Percentiles rank a stretch among this genome's conserved stretches.
Evolutionary conservation across 306 rosid genomes (phyloP).

Genomic region (Quercus glauca): DNA sequence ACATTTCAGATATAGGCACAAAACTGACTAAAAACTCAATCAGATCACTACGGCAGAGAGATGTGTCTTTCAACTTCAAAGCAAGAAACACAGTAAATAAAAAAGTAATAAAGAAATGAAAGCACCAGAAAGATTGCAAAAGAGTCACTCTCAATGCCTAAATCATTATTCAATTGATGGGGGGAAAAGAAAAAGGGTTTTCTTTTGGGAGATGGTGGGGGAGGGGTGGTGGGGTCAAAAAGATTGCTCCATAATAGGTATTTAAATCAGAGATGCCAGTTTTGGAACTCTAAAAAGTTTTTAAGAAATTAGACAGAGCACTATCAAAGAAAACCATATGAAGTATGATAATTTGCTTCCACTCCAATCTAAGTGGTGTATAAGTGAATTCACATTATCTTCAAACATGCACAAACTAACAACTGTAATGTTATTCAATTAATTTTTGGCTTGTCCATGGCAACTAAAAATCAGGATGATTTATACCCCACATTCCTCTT

Average conservation of each 20-base stretch:
- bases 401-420: neutral
- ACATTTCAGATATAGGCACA: slow-evolving; percentile 16
- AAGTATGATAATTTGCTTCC: neutral
- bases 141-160: neutral
- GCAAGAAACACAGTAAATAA: neutral
- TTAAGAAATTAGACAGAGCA: neutral
- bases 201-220: neutral
- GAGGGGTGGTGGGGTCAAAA: neutral
- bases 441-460: neutral
- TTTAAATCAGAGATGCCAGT: neutral
- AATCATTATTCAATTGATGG: neutral
- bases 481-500: slow-evolving; percentile 95
- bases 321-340: neutral
- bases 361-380: neutral
- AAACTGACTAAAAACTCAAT: neutral
- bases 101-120: neutral
- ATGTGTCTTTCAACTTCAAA: neutral
- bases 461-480: slow-evolving; percentile 26
- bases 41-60: neutral
- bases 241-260: neutral
- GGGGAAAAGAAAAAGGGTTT: too few relatives aligned
- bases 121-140: slow-evolving; percentile 4
- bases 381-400: neutral
- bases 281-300: neutral
- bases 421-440: slow-evolving; percentile 16